Conservation (phyloP, 73 alveolate species). For the Tetrahymena malaccensis region DNA sequence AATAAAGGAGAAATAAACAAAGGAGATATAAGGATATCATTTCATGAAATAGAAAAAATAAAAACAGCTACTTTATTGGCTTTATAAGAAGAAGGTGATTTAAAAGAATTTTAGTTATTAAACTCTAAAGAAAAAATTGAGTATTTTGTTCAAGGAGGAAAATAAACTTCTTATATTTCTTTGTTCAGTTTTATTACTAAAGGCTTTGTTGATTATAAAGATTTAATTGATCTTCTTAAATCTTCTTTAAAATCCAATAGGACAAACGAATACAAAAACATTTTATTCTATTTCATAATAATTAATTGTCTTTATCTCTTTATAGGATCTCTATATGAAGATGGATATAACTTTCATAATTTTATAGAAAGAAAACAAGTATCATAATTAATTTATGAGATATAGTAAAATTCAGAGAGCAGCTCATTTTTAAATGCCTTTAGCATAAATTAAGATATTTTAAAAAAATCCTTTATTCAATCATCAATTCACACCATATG, state of each 20-base stretch:
- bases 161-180: neutral
- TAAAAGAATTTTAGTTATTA: neutral
- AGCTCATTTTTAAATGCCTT: no score
- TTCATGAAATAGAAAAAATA: neutral
- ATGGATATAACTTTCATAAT: no score
- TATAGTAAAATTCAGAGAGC: neutral
- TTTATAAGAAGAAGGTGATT: neutral
- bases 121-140: neutral
- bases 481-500: neutral
- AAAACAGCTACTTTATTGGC: neutral
- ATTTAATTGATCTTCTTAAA: no score
- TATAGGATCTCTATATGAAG: neutral
- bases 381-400: neutral
- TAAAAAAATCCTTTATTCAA: no score
- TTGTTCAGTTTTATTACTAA: neutral
- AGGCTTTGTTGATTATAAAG: neutral
- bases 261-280: no score
- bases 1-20: no score
- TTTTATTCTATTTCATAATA: no score
- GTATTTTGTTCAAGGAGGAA: neutral
- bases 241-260: neutral
- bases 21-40: neutral
- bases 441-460: no score
- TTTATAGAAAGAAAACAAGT: no score
- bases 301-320: neutral